phyloP scores from a whole-genome alignment of 345 rosid species.

The Trapa bicornis region DNA sequence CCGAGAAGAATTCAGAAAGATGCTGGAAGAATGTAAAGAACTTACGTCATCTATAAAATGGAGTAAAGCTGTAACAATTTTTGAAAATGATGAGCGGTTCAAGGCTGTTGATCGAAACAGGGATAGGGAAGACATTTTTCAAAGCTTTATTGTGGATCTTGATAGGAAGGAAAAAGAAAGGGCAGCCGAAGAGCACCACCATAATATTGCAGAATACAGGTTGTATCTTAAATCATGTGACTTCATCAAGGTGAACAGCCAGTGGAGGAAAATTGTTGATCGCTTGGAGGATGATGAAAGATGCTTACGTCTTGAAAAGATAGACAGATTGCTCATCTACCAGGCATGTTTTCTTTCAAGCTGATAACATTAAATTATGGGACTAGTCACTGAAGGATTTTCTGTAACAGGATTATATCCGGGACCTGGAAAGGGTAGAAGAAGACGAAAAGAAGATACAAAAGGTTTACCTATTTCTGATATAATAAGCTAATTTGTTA shows the following conservation, averaged over 20 bases:
- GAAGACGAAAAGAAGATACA: slow-evolving; percentile 81
- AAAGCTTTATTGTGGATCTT: slow-evolving; percentile 71
- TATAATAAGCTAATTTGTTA: slow-evolving; percentile 12
- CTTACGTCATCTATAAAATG: slow-evolving; percentile 80
- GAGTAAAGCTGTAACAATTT: slow-evolving; percentile 84
- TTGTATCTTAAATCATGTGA: slow-evolving; percentile 81
- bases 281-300: slow-evolving; percentile 91
- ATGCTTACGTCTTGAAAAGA: slow-evolving; percentile 71
- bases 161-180: slow-evolving; percentile 92
- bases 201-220: slow-evolving; percentile 50
- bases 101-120: slow-evolving; percentile 81
- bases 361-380: slow-evolving; percentile 3
- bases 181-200: slow-evolving; percentile 69
- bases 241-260: slow-evolving; percentile 82
- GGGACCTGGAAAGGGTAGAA: slow-evolving; percentile 80
- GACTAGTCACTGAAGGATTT: slow-evolving; percentile 13
- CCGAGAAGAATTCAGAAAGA: slow-evolving; percentile 73
- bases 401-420: slow-evolving; percentile 61
- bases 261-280: slow-evolving; percentile 88
- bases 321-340: slow-evolving; percentile 71
- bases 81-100: slow-evolving; percentile 90
- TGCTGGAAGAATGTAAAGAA: slow-evolving; percentile 86
- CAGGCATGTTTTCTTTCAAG: slow-evolving; percentile 28
- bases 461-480: slow-evolving; percentile 42
- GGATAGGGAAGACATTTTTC: slow-evolving; percentile 92